phyloP scores from a whole-genome alignment of 1,139 yeast species.

The Blastobotrys malaysiensis region DNA sequence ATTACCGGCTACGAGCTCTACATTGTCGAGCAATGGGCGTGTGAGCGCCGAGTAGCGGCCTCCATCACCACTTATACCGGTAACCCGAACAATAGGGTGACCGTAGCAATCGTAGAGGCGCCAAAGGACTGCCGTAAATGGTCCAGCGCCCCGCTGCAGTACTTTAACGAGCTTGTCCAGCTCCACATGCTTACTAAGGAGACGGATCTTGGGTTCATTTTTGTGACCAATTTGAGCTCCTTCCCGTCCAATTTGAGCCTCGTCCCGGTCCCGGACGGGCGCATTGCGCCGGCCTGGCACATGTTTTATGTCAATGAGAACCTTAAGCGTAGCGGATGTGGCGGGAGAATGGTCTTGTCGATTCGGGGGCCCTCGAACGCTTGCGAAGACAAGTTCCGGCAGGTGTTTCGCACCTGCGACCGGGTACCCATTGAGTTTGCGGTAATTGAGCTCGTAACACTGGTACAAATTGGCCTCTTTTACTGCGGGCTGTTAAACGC shows the following conservation, averaged over 20 bases:
- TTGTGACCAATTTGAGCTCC: constrained; percentile 74
- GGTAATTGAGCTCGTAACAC: constrained; percentile 64
- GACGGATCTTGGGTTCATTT: constrained; percentile 53
- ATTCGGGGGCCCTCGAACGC: constrained; percentile 69
- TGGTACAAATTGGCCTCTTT: constrained; percentile 69
- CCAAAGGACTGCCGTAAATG: constrained; percentile 52
- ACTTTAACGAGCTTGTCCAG: constrained; percentile 58
- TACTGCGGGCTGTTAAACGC: constrained; percentile 73
- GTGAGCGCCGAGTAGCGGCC: constrained; percentile 60
- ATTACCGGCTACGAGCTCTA: constrained; percentile 74
- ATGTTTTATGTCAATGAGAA: constrained; percentile 69
- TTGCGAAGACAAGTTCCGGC: constrained; percentile 74
- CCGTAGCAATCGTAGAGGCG: constrained; percentile 55
- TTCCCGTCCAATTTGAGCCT: constrained; percentile 72
- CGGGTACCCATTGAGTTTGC: constrained; percentile 58
- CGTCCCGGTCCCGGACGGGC: constrained; percentile 62
- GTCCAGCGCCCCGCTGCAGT: constrained; percentile 52
- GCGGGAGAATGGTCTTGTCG: constrained; percentile 75
- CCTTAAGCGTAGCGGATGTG: constrained; percentile 70
- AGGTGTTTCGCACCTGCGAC: constrained; percentile 57
- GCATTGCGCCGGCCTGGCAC: constrained; percentile 40
- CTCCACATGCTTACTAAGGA: constrained; percentile 55
- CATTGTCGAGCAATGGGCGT: constrained; percentile 91
- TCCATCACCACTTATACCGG: constrained; percentile 84
- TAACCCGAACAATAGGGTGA: constrained; percentile 54